Percentiles rank a stretch among this genome's conserved stretches.
Conservation (phyloP, 169 alveolate species). For the Babesia ovata region DNA sequence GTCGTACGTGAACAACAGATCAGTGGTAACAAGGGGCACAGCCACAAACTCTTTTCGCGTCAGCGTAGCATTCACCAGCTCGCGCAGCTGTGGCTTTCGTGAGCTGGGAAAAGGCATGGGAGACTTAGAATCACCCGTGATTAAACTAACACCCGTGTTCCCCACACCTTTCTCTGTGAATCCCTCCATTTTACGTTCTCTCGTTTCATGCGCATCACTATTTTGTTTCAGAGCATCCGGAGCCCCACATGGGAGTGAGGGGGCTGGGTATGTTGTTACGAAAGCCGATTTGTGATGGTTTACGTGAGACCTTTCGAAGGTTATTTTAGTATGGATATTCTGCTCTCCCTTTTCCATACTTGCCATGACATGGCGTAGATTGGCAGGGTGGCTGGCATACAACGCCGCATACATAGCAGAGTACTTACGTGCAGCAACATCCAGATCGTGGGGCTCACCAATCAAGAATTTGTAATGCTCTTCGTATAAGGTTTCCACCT, state of each 20-base stretch:
- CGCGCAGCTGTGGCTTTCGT: not conserved
- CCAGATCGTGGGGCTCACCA: constrained; percentile 53
- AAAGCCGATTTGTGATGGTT: not conserved
- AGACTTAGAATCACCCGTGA: too few relatives aligned
- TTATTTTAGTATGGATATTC: not conserved
- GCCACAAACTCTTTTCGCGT: not conserved
- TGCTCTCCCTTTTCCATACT: not conserved
- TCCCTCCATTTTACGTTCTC: not conserved
- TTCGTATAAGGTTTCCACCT: constrained; percentile 61
- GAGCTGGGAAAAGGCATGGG: too few relatives aligned
- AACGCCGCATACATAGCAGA: constrained; percentile 40
- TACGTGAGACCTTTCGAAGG: not conserved
- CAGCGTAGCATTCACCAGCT: not conserved
- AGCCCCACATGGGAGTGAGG: not conserved
- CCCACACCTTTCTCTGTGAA: not conserved
- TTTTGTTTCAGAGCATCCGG: too few relatives aligned
- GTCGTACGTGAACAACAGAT: constrained; percentile 56
- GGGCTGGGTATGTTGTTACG: not conserved
- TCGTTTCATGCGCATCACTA: not conserved
- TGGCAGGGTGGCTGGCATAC: constrained; percentile 34
- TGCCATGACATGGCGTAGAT: not conserved
- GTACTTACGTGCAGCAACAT: constrained; percentile 48
- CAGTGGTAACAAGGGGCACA: constrained; percentile 51
- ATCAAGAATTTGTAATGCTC: constrained; percentile 58
- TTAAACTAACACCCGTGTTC: too few relatives aligned